Percentiles rank a stretch among this genome's conserved stretches.
phyloP scores from a whole-genome alignment of 2,329 filamentous ascomycete species.

The Aspergillus ibericus region DNA sequence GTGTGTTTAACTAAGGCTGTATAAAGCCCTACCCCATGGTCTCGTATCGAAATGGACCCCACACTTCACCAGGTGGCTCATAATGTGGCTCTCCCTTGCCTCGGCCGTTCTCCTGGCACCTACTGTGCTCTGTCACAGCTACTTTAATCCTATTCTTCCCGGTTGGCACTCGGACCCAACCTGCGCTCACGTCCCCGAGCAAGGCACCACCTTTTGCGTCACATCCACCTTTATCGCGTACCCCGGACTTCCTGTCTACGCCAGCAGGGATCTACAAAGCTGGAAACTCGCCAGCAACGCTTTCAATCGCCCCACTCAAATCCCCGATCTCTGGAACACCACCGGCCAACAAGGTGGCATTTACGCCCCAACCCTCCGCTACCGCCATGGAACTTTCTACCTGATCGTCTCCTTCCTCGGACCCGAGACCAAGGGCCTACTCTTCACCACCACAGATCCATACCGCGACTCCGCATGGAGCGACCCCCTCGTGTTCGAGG shows the following conservation, averaged over 20 bases:
- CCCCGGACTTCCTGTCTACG: slow-evolving; percentile 49
- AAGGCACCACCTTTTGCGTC: slow-evolving; percentile 48
- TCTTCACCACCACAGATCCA: slow-evolving; percentile 18
- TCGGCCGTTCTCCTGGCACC: background rate
- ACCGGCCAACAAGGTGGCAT: slow-evolving; percentile 34
- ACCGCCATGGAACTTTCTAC: slow-evolving; percentile 43
- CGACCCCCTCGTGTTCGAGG: slow-evolving; percentile 12
- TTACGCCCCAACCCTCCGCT: slow-evolving; percentile 44
- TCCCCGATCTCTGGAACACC: slow-evolving; percentile 34
- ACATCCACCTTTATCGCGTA: slow-evolving; percentile 48
- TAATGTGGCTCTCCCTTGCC: background rate
- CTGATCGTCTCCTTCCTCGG: slow-evolving; percentile 33
- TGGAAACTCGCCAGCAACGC: slow-evolving; percentile 22
- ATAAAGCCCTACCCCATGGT: no score
- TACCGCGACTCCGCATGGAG: slow-evolving; percentile 17
- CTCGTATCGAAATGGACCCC: no score
- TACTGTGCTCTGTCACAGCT: background rate
- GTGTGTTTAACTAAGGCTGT: no score
- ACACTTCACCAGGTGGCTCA: background rate
- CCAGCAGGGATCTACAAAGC: slow-evolving; percentile 41
- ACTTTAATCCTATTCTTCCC: slow-evolving; percentile 47
- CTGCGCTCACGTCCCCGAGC: slow-evolving; percentile 42
- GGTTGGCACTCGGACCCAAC: slow-evolving; percentile 51
- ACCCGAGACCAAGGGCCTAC: slow-evolving; percentile 12
- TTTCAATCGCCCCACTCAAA: slow-evolving; percentile 33